phyloP scores from a whole-genome alignment of 257 asterid species.

The Fraxinus anomala region DNA sequence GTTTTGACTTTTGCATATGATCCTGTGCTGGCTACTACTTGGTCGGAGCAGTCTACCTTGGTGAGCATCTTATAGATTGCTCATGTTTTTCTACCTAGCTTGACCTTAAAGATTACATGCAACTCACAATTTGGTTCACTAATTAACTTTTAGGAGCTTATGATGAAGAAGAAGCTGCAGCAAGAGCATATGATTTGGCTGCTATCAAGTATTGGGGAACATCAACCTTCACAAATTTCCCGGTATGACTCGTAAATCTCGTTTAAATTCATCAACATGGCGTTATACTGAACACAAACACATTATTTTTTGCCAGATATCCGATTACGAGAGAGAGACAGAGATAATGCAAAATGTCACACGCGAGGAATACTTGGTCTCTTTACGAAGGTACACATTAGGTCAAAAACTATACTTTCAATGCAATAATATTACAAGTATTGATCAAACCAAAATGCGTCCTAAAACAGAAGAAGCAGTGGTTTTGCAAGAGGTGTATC shows the following conservation, averaged over 20 bases:
- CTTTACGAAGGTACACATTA: constrained; percentile 63
- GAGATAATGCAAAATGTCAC: constrained; percentile 65
- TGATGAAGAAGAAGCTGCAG: constrained; percentile 88
- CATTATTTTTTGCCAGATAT: constrained; percentile 35
- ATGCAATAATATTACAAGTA: neutral
- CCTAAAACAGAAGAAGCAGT: constrained; percentile 68
- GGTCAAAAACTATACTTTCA: neutral
- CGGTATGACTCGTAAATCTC: constrained; percentile 39
- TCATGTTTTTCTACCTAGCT: neutral
- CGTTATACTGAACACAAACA: neutral
- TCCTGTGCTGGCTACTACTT: constrained; percentile 29
- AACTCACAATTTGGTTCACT: neutral
- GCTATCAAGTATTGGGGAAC: constrained; percentile 86
- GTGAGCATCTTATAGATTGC: constrained; percentile 40
- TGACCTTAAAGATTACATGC: neutral
- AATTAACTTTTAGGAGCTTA: constrained; percentile 54
- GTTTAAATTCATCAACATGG: neutral
- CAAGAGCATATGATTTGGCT: constrained; percentile 88
- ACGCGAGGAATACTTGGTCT: constrained; percentile 72
- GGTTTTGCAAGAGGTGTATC: constrained; percentile 82
- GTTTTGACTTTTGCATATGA: constrained; percentile 24
- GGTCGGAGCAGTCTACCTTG: constrained; percentile 70
- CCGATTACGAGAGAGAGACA: constrained; percentile 59
- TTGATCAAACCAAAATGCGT: neutral
- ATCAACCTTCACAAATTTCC: constrained; percentile 73